These are phyloP conservation scores for Colletotrichum shisoi DNA, from an alignment of 2,329 filamentous ascomycete genomes.

Conservation along the genomic window DNA sequence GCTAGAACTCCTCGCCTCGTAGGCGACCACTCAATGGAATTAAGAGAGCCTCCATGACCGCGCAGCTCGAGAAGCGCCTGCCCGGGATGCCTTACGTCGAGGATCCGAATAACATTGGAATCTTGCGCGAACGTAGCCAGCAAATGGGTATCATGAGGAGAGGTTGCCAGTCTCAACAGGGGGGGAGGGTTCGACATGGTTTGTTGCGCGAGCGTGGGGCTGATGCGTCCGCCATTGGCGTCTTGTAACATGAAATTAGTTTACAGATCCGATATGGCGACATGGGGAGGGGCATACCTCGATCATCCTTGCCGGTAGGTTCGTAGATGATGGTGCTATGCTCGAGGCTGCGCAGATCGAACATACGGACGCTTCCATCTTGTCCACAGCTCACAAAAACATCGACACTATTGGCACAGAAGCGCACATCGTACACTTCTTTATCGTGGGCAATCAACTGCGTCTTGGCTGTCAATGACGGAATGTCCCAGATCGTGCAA, in stretches of 20 bases:
- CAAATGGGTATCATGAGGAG: constrained; percentile 92
- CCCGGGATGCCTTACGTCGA: constrained; percentile 94
- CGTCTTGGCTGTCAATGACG: constrained; percentile 95
- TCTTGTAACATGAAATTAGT: constrained; percentile 49
- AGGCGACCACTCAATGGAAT: constrained; percentile 96
- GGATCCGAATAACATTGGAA: constrained; percentile 88
- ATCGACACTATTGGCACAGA: constrained; percentile 97
- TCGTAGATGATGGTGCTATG: constrained; percentile 99
- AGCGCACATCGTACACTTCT: constrained; percentile 97
- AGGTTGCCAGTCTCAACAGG: constrained; percentile 82
- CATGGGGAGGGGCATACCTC: constrained; percentile 58
- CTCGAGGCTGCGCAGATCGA: constrained; percentile 93
- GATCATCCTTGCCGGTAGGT: constrained; percentile 83
- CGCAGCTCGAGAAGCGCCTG: constrained; percentile 93
- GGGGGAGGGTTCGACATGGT: constrained; percentile 80
- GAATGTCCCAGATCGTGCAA: constrained; percentile 99
- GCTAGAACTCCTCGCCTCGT: constrained; percentile 85
- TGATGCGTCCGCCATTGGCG: constrained; percentile 68
- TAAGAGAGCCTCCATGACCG: constrained; percentile 84
- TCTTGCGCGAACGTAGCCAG: constrained; percentile 97
- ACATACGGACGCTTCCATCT: constrained; percentile 98
- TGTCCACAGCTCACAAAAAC: constrained; percentile 98
- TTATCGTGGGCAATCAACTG: constrained; percentile 99
- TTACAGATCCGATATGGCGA: not conserved
- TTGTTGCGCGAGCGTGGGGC: constrained; percentile 78